A percentile compares a stretch with the other conserved stretches of the same genome.
Conservation (phyloP, 768 basidiomycete genomes). For the Trichaptum fuscoviolaceum region DNA sequence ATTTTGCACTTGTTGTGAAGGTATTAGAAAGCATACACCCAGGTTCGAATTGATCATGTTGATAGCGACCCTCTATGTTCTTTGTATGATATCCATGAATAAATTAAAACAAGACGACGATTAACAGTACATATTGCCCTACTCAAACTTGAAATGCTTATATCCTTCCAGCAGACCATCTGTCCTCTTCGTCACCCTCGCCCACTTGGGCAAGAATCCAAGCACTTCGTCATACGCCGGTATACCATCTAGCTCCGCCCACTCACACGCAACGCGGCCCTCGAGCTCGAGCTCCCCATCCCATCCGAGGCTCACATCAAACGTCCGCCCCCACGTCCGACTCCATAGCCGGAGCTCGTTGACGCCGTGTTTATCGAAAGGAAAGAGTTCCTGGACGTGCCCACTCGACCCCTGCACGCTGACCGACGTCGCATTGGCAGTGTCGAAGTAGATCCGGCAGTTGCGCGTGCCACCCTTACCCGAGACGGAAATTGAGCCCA, state of each 20-base stretch:
- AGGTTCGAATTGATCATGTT: neutral
- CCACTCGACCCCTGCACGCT: slow-evolving; percentile 28
- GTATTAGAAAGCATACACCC: slow-evolving; percentile 44
- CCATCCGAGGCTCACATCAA: slow-evolving; percentile 52
- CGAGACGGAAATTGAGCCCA: slow-evolving; percentile 44
- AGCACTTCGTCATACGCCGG: slow-evolving; percentile 68
- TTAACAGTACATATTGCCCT: too few relatives aligned
- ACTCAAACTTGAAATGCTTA: slow-evolving; percentile 28
- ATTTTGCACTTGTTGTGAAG: slow-evolving; percentile 37
- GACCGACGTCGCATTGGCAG: slow-evolving; percentile 34
- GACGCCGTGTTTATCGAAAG: slow-evolving; percentile 24
- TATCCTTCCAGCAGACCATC: slow-evolving; percentile 57
- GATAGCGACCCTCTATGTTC: too few relatives aligned
- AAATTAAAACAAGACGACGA: too few relatives aligned
- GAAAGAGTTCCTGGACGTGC: slow-evolving; percentile 26
- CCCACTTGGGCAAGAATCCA: slow-evolving; percentile 63
- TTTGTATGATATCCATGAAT: too few relatives aligned
- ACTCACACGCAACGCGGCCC: slow-evolving; percentile 56
- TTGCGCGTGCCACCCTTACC: slow-evolving; percentile 54
- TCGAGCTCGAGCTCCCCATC: slow-evolving; percentile 19
- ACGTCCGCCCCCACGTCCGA: slow-evolving; percentile 49
- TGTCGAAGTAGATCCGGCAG: slow-evolving; percentile 57
- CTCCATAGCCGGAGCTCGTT: slow-evolving; percentile 52
- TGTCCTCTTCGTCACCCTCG: slow-evolving; percentile 47
- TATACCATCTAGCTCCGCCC: slow-evolving; percentile 54